Conservation (phyloP, 164 flowering plant genomes). For the Magnolia sinica region DNA sequence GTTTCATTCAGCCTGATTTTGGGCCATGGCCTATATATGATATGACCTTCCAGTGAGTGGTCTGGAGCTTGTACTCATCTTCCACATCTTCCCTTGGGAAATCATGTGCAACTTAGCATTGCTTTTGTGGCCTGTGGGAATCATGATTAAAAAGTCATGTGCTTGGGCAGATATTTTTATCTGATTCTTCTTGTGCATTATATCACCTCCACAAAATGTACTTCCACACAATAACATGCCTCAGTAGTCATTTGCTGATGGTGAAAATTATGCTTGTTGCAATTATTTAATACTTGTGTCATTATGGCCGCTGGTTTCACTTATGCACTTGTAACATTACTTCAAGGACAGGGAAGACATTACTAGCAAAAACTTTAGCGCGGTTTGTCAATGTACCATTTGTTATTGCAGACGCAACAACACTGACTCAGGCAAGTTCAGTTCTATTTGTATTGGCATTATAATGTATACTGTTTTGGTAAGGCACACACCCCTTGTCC, state of each 20-base stretch:
- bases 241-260: background rate
- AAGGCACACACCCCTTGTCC: background rate
- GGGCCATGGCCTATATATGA: background rate
- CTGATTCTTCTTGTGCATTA: background rate
- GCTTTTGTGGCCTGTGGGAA: background rate
- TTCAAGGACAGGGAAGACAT: slow-evolving; percentile 96
- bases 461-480: background rate
- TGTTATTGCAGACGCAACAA: slow-evolving; percentile 96
- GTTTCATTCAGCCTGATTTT: background rate
- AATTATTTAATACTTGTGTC: background rate
- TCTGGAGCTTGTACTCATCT: background rate
- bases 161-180: background rate
- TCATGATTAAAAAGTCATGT: background rate
- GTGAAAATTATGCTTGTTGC: background rate
- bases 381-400: slow-evolving; percentile 94
- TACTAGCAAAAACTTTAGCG: slow-evolving; percentile 95
- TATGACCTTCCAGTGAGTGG: background rate
- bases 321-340: slow-evolving; percentile 30
- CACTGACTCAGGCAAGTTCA: slow-evolving; percentile 76
- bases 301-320: slow-evolving; percentile 9
- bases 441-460: slow-evolving; percentile 1
- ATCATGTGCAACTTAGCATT: background rate
- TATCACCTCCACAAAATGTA: background rate
- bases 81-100: background rate
- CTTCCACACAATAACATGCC: background rate